Percentiles rank a stretch among this genome's conserved stretches.
Evolutionary conservation across 2,329 filamentous ascomycete species (phyloP).

Genomic region (Xylaria hypoxylon): DNA sequence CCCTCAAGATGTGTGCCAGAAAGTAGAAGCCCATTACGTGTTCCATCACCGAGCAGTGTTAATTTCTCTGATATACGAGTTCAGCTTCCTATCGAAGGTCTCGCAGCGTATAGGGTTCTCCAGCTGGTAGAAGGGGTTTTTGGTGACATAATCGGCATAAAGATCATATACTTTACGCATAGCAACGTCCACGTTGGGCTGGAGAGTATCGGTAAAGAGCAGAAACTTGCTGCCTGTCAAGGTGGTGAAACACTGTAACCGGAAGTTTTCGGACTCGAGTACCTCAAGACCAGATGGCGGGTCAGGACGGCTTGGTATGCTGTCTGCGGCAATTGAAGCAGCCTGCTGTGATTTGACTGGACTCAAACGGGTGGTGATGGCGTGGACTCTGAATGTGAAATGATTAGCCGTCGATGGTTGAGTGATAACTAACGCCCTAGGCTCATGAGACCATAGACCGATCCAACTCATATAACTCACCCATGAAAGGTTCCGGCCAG

Average conservation of each 20-base stretch:
- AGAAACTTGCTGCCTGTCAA: conserved; percentile 95
- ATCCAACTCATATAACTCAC: conserved; percentile 59
- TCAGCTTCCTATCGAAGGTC: conserved; percentile 88
- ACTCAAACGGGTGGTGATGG: conserved; percentile 73
- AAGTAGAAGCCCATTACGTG: conserved; percentile 16
- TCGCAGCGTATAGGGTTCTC: conserved; percentile 98
- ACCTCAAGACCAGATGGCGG: conserved; percentile 86
- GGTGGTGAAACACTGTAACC: conserved; percentile 95
- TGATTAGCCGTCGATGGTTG: conserved; percentile 30
- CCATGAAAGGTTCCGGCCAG: conserved; percentile 97
- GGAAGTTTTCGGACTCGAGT: conserved; percentile 92
- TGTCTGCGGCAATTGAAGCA: conserved; percentile 37
- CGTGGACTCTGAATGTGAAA: conserved; percentile 67
- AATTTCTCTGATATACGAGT: conserved; percentile 80
- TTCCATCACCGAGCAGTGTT: conserved; percentile 66
- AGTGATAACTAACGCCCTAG: not conserved
- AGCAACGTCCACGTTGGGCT: conserved; percentile 86
- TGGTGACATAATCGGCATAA: conserved; percentile 98
- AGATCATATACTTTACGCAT: conserved; percentile 91
- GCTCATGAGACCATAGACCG: not conserved
- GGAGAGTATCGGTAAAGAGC: conserved; percentile 90
- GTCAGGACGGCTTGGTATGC: conserved; percentile 65
- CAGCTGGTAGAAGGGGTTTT: conserved; percentile 97
- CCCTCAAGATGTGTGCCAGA: not conserved
- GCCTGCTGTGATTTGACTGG: conserved; percentile 60